Evolutionary conservation across 1,284 basidiomycete genomes (phyloP).

Genomic region (Cryptococcus sp.): DNA sequence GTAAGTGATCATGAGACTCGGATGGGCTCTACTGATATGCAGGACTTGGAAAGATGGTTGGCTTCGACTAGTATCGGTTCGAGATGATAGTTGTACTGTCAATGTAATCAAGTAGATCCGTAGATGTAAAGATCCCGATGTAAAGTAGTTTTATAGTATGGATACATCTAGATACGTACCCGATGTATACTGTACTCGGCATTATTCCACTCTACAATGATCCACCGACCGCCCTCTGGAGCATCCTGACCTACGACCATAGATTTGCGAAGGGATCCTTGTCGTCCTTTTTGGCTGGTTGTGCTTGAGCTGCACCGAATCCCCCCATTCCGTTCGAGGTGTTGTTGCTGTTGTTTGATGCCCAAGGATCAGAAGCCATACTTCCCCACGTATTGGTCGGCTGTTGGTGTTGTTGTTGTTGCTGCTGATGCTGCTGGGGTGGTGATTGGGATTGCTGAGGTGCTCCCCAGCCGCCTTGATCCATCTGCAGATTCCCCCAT

Average conservation of each 20-base stretch:
- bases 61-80: no score
- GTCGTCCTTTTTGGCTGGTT: constrained; percentile 31
- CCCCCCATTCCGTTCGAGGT: neutral
- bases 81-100: no score
- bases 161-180: no score
- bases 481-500: constrained; percentile 33
- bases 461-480: constrained; percentile 38
- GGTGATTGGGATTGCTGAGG: constrained; percentile 4
- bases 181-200: no score
- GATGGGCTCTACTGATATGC: neutral
- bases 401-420: constrained; percentile 1
- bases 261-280: constrained; percentile 38
- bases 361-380: constrained; percentile 22
- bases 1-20: constrained; percentile 8
- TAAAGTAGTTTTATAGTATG: no score
- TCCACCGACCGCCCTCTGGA: no score
- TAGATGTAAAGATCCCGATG: no score
- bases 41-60: constrained; percentile 14
- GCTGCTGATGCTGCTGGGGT: constrained; percentile 4
- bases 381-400: constrained; percentile 6
- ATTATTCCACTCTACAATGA: no score
- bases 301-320: constrained; percentile 8
- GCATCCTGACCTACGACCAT: constrained; percentile 21
- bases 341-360: constrained; percentile 6
- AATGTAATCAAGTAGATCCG: no score